Evolutionary conservation across 73 alveolate genomes (phyloP).

Genomic region (Paramecium octaurelia): DNA sequence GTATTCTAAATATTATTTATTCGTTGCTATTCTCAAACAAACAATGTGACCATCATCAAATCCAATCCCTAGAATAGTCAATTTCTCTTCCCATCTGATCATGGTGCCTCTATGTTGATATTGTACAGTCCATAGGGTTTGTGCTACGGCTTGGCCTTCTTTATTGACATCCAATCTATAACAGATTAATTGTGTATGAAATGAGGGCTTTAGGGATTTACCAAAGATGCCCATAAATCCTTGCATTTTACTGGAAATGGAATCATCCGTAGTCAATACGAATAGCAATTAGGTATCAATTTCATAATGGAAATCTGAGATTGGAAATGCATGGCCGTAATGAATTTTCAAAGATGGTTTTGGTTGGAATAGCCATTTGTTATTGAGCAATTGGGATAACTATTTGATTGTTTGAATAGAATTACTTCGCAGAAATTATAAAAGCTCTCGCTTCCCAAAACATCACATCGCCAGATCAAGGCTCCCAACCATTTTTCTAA

Average conservation of each 20-base stretch:
- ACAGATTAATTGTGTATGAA: constrained; percentile 30
- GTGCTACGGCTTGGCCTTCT: not conserved
- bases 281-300: constrained; percentile 3
- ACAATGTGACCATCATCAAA: constrained; percentile 28
- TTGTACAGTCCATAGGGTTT: not conserved
- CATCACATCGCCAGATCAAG: constrained; percentile 44
- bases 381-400: not conserved
- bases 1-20: not conserved
- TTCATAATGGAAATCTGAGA: not conserved
- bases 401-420: not conserved
- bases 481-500: constrained; percentile 50
- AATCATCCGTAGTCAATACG: constrained; percentile 38
- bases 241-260: constrained; percentile 30
- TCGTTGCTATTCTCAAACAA: not conserved
- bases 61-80: constrained; percentile 18
- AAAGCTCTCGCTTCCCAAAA: not conserved
- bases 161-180: constrained; percentile 42
- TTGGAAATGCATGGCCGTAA: not conserved
- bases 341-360: not conserved
- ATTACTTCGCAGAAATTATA: constrained; percentile 1
- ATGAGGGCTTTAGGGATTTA: not conserved
- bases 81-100: constrained; percentile 22
- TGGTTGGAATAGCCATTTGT: constrained; percentile 2
- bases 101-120: not conserved
- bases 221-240: constrained; percentile 45